Percentiles rank a stretch among this genome's conserved stretches.
Conservation (phyloP, 257 asterid species). For the Haberlea rhodopensis region DNA sequence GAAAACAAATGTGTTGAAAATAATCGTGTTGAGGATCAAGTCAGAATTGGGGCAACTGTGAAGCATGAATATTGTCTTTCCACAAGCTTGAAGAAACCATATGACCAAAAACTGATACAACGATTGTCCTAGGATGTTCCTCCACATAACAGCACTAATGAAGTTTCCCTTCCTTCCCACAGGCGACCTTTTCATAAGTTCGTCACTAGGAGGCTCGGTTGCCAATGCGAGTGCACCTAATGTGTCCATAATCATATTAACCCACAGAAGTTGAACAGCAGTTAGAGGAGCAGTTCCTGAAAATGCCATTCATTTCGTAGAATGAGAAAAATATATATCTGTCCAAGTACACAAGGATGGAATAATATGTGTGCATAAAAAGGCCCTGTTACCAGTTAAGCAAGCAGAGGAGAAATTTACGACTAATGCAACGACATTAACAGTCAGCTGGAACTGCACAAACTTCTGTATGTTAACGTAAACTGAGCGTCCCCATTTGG, state of each 20-base stretch:
- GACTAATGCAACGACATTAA: constrained; percentile 74
- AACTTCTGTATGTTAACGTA: constrained; percentile 85
- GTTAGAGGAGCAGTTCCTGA: constrained; percentile 74
- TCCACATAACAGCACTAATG: constrained; percentile 85
- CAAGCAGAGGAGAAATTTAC: constrained; percentile 89
- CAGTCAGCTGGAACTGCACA: constrained; percentile 88
- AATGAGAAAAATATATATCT: neutral
- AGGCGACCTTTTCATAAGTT: constrained; percentile 81
- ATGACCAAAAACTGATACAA: constrained; percentile 76
- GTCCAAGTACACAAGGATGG: neutral
- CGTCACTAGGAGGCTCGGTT: constrained; percentile 90
- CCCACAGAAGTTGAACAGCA: constrained; percentile 98
- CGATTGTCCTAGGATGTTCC: constrained; percentile 91
- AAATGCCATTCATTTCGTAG: constrained; percentile 5
- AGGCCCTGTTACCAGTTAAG: constrained; percentile 51
- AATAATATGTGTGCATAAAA: no score
- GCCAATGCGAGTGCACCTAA: constrained; percentile 95
- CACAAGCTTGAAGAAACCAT: constrained; percentile 75
- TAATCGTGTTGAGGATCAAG: constrained; percentile 78
- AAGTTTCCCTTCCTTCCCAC: constrained; percentile 85
- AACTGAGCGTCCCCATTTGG: constrained; percentile 92
- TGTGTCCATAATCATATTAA: constrained; percentile 98
- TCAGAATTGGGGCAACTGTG: constrained; percentile 45
- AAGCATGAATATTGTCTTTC: constrained; percentile 59
- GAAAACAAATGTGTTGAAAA: constrained; percentile 91